Percentiles rank a stretch among this genome's conserved stretches.
Conservation (phyloP, 23 red algal genomes). For the Gracilariopsis chorda region DNA sequence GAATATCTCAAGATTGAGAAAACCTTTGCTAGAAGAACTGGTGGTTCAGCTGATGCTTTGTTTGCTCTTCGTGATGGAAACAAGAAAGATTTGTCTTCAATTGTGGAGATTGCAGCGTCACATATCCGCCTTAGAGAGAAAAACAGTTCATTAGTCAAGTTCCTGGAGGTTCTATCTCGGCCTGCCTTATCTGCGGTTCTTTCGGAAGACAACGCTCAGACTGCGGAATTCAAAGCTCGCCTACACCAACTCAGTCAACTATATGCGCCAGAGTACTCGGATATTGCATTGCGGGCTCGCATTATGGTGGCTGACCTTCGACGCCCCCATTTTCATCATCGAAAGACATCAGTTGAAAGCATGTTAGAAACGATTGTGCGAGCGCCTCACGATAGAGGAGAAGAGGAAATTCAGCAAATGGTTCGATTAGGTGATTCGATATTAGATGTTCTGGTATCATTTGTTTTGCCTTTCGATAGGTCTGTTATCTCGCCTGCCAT, state of each 20-base stretch:
- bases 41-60: slow-evolving; percentile 70
- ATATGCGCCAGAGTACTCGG: slow-evolving; percentile 71
- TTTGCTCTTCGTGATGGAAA: slow-evolving; percentile 85
- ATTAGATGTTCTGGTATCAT: slow-evolving; percentile 77
- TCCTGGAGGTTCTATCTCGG: slow-evolving; percentile 63
- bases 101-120: slow-evolving; percentile 86
- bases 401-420: slow-evolving; percentile 62
- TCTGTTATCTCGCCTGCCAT: slow-evolving; percentile 22
- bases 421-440: slow-evolving; percentile 69
- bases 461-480: slow-evolving; percentile 48
- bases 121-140: slow-evolving; percentile 86
- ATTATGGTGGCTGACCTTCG: slow-evolving; percentile 78
- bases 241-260: slow-evolving; percentile 86
- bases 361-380: slow-evolving; percentile 44
- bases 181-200: slow-evolving; percentile 21
- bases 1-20: slow-evolving; percentile 91
- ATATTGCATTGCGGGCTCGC: slow-evolving; percentile 87
- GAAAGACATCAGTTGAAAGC: slow-evolving; percentile 19
- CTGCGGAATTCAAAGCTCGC: slow-evolving; percentile 57
- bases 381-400: background rate
- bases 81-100: slow-evolving; percentile 73
- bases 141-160: slow-evolving; percentile 61
- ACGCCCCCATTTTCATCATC: slow-evolving; percentile 68
- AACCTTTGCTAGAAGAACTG: slow-evolving; percentile 65
- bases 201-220: slow-evolving; percentile 47